phyloP scores from a whole-genome alignment of 805 yeast genomes.

The Metschnikowia lochheadii region DNA sequence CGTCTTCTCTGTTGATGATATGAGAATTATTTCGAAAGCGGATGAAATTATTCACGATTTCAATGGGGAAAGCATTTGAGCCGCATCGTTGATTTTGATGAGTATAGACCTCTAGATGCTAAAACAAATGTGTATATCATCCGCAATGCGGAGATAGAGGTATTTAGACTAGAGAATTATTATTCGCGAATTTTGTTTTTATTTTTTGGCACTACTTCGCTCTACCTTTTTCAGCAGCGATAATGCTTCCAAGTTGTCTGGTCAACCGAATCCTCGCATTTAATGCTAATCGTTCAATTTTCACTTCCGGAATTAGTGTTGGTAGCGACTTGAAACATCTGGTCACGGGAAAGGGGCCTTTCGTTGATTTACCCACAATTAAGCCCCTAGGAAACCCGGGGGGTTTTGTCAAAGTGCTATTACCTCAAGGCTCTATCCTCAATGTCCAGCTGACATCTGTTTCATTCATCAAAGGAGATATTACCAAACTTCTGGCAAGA shows the following conservation, averaged over 20 bases:
- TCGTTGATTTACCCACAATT: conserved; percentile 11
- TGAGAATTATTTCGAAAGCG: conserved; percentile 23
- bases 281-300: not conserved
- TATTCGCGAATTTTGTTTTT: not conserved
- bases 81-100: not conserved
- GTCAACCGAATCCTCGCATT: not conserved
- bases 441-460: conserved; percentile 7
- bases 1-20: conserved; percentile 23
- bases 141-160: not conserved
- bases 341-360: conserved; percentile 15
- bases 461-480: conserved; percentile 5
- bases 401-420: conserved; percentile 4
- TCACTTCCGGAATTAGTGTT: not conserved
- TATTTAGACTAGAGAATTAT: not conserved
- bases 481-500: conserved; percentile 3
- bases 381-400: conserved; percentile 7
- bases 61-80: not conserved
- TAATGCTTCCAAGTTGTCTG: not conserved
- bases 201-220: not conserved
- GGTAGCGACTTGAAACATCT: not conserved
- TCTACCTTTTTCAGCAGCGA: not conserved
- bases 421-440: conserved; percentile 10
- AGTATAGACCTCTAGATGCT: not conserved
- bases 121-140: not conserved
- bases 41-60: conserved; percentile 17